Evolutionary conservation across 139 green algal genomes (phyloP).

Genomic region (Tetratostichococcus sp.): DNA sequence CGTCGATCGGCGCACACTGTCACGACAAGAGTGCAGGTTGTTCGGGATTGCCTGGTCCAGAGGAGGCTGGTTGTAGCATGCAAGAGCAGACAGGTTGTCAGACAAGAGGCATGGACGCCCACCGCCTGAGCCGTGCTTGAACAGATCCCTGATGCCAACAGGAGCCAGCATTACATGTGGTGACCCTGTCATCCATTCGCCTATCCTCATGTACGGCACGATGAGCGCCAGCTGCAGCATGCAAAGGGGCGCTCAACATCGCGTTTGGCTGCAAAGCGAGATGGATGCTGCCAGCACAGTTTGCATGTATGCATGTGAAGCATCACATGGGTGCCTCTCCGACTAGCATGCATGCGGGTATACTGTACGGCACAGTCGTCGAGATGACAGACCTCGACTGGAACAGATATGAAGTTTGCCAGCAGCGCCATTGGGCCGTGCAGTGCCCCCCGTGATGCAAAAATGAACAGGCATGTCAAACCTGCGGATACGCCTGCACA

Average conservation of each 20-base stretch:
- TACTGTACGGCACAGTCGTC: neutral
- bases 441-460: neutral
- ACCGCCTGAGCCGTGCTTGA: neutral
- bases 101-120: neutral
- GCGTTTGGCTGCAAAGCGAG: neutral
- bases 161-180: neutral
- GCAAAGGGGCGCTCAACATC: no score
- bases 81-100: no score
- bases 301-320: neutral
- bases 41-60: no score
- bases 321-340: neutral
- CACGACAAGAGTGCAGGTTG: no score
- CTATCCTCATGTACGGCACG: slow-evolving; percentile 22
- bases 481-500: slow-evolving; percentile 12
- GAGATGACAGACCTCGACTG: slow-evolving; percentile 6
- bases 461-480: neutral
- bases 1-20: no score
- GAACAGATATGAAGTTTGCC: slow-evolving; percentile 14
- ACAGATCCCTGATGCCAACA: slow-evolving; percentile 5
- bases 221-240: slow-evolving; percentile 17
- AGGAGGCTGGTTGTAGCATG: no score
- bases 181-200: slow-evolving; percentile 6
- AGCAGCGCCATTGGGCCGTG: slow-evolving; percentile 15
- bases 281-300: neutral
- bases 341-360: neutral